These are phyloP conservation scores for Hsuehochloa calcarea DNA, from an alignment of 176 grass and related monocot genomes.

Conservation along the genomic window DNA sequence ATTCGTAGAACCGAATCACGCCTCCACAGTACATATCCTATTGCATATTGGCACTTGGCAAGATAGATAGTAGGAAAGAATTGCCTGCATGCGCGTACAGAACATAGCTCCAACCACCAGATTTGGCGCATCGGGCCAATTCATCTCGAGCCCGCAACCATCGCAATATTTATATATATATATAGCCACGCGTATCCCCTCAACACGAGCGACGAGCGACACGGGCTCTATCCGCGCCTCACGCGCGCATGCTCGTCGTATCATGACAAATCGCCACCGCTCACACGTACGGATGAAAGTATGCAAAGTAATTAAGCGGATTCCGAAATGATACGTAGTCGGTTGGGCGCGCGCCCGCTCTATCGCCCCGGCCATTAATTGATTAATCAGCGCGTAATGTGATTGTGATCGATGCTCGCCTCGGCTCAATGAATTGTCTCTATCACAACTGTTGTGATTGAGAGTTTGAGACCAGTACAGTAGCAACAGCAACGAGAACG, in stretches of 20 bases:
- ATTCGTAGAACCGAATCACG: neutral
- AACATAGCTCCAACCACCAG: neutral
- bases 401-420: no score
- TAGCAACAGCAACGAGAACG: neutral
- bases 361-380: neutral
- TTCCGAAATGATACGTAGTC: slow-evolving; percentile 30
- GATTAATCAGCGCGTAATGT: neutral
- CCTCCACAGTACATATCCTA: neutral
- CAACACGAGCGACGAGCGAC: neutral
- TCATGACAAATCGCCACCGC: slow-evolving; percentile 14
- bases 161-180: no score
- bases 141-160: neutral
- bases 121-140: slow-evolving; percentile 8
- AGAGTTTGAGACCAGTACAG: slow-evolving; percentile 7
- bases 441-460: slow-evolving; percentile 31
- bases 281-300: neutral
- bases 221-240: neutral
- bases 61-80: neutral
- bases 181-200: neutral
- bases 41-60: neutral
- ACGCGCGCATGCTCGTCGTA: slow-evolving; percentile 36
- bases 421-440: slow-evolving; percentile 25
- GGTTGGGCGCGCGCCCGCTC: neutral
- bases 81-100: neutral
- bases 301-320: neutral